phyloP scores from a whole-genome alignment of 345 rosid genomes.

The Pistacia atlantica region DNA sequence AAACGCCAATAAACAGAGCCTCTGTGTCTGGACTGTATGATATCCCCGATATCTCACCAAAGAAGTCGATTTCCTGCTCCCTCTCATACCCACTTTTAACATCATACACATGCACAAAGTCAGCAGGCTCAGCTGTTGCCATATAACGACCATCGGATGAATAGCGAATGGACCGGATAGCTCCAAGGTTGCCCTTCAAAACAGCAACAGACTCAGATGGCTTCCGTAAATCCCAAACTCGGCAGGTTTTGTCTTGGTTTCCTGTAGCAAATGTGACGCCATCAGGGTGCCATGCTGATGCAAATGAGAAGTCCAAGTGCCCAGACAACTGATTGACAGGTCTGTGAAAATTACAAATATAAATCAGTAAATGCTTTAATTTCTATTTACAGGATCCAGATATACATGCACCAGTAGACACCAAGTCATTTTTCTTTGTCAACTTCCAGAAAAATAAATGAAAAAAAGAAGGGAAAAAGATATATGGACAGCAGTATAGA shows the following conservation, averaged over 20 bases:
- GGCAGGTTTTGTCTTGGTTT: slow-evolving; percentile 82
- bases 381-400: not conserved
- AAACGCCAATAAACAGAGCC: slow-evolving; percentile 74
- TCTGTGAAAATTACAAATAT: slow-evolving; percentile 34
- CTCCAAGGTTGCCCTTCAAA: slow-evolving; percentile 75
- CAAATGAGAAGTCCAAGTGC: slow-evolving; percentile 78
- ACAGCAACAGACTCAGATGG: slow-evolving; percentile 59
- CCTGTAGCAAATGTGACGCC: slow-evolving; percentile 82
- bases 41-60: slow-evolving; percentile 82
- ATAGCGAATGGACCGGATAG: slow-evolving; percentile 68
- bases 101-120: slow-evolving; percentile 76
- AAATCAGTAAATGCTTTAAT: slow-evolving; percentile 3
- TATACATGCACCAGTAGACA: not conserved
- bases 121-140: slow-evolving; percentile 89
- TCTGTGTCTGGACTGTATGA: slow-evolving; percentile 83
- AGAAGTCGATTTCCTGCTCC: slow-evolving; percentile 85
- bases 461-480: not conserved
- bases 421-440: not conserved
- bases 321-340: slow-evolving; percentile 48
- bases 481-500: not conserved
- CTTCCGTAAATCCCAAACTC: slow-evolving; percentile 72
- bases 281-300: slow-evolving; percentile 82
- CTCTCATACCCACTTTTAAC: slow-evolving; percentile 53
- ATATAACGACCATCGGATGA: slow-evolving; percentile 62
- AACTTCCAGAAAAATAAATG: too few relatives aligned